Evolutionary conservation across 164 flowering plant genomes (phyloP), one percentile per base, ranked within the genome.

Genomic region (Malania oleifera): DNA sequence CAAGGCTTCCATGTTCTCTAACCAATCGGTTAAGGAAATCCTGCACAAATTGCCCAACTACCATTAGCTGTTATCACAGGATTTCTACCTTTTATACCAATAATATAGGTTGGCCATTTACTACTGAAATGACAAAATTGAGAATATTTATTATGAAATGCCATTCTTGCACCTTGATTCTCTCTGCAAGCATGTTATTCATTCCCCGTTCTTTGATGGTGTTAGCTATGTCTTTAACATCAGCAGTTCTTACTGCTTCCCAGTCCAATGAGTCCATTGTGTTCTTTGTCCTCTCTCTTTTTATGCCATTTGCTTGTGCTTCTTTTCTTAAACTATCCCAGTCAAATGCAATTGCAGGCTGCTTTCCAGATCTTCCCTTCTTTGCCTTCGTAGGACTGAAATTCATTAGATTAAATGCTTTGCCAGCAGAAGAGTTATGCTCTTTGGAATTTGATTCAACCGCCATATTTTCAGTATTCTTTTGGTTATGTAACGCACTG

Each of bases 1-100:
- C 89, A 48, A 86, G 76, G 78, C 90, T 84, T 65, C 86, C 96
- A 68, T 95, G 99, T 0, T 91, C 96, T 55, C 59, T 71, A 19
- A 83, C 87, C 45, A 95, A 53, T 40, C 96, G 77, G 76, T 89
- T 77, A 25, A 95, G 87, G 43, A 91, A 89, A 56, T 71, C 91
- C 99, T 95, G 90, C 79, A 80, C 20, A 56, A 40, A 40, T 62
- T 65, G 44, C 39, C 19, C 35, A 64, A 37, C 51, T 14, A 47
- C 56, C 23, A 45, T 59, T 23, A 63, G 27, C 60, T 57, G 8
- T 19, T 61, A 0, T 24, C 27, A 63, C 43, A 22, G 28, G 2
- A 3, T 18, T 35, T 12, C 20, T 59, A 56, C 25, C 10, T 63
- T 2, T 45, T 50, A 48, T 62, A 23, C 41, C n/a, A 41, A 37